Conservation (phyloP, 1,284 basidiomycete genomes). For the Heliocybe sulcata region DNA sequence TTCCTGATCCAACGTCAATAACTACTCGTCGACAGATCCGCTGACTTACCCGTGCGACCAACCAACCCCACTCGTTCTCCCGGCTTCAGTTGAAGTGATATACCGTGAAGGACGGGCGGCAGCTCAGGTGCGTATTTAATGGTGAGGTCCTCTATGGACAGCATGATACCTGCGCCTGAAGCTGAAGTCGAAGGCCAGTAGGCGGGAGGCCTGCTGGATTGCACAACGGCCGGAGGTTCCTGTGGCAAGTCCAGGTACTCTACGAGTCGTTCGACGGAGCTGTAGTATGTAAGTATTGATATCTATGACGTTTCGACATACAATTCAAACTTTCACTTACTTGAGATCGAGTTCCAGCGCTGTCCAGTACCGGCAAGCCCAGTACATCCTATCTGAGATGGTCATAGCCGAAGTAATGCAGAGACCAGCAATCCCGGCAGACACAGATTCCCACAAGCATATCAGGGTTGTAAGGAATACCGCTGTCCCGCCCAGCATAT, state of each 20-base stretch:
- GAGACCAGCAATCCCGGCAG: constrained; percentile 77
- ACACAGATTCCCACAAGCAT: no score
- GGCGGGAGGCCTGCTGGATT: constrained; percentile 63
- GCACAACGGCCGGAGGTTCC: constrained; percentile 71
- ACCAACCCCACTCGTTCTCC: constrained; percentile 67
- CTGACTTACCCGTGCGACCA: constrained; percentile 59
- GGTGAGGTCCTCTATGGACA: constrained; percentile 55
- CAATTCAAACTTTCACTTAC: no score
- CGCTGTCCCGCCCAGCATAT: no score
- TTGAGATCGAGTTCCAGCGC: constrained; percentile 61
- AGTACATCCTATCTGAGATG: constrained; percentile 54
- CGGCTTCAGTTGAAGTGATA: constrained; percentile 60
- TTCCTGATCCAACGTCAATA: constrained; percentile 14
- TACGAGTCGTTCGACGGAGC: constrained; percentile 80
- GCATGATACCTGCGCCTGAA: constrained; percentile 26
- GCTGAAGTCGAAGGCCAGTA: constrained; percentile 74
- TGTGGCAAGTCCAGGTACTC: constrained; percentile 85
- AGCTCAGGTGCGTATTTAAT: constrained; percentile 83
- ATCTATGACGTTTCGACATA: neutral
- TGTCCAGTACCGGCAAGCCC: constrained; percentile 58
- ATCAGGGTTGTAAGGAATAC: no score
- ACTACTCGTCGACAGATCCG: constrained; percentile 6
- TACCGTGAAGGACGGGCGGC: constrained; percentile 70
- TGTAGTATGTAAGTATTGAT: constrained; percentile 20
- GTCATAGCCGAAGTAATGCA: constrained; percentile 75